Evolutionary conservation across 768 basidiomycete species (phyloP).

Genomic region (Auricularia heimuer): DNA sequence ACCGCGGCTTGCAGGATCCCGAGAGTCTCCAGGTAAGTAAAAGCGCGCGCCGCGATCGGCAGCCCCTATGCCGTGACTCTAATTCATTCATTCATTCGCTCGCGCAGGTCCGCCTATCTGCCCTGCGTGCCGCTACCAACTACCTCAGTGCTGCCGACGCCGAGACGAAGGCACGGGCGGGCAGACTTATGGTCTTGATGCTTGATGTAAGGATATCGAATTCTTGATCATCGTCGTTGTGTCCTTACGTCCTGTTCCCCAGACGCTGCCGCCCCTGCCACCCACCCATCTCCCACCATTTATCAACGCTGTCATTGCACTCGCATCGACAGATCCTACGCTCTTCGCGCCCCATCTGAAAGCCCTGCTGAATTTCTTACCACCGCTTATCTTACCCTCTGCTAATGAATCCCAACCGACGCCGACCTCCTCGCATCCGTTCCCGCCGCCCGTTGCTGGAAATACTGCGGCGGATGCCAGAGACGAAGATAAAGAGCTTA

Average conservation of each 20-base stretch:
- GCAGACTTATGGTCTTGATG: slow-evolving; percentile 54
- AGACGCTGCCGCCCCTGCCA: slow-evolving; percentile 51
- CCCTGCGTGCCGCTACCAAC: slow-evolving; percentile 57
- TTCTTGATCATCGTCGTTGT: not conserved
- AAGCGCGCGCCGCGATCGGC: not conserved
- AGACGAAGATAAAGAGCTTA: slow-evolving; percentile 57
- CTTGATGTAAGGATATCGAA: slow-evolving; percentile 32
- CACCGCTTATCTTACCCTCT: slow-evolving; percentile 59
- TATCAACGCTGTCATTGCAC: slow-evolving; percentile 57
- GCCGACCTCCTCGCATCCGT: slow-evolving; percentile 40
- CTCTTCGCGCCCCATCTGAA: slow-evolving; percentile 69
- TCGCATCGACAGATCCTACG: slow-evolving; percentile 54
- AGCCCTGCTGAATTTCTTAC: slow-evolving; percentile 59
- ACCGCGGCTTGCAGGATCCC: slow-evolving; percentile 56
- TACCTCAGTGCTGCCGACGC: slow-evolving; percentile 58
- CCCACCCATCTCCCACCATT: slow-evolving; percentile 50
- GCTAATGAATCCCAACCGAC: slow-evolving; percentile 40
- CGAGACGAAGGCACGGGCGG: slow-evolving; percentile 49
- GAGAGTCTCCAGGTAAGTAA: slow-evolving; percentile 52
- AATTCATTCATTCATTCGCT: not conserved
- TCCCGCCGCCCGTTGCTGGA: slow-evolving; percentile 19
- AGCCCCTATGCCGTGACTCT: not conserved
- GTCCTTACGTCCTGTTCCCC: not conserved
- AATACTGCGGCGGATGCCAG: slow-evolving; percentile 29
- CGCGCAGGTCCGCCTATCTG: slow-evolving; percentile 58